A percentile compares a stretch with the other conserved stretches of the same genome.
Conservation (phyloP, 305 asterid species). For the Andrographis paniculata region DNA sequence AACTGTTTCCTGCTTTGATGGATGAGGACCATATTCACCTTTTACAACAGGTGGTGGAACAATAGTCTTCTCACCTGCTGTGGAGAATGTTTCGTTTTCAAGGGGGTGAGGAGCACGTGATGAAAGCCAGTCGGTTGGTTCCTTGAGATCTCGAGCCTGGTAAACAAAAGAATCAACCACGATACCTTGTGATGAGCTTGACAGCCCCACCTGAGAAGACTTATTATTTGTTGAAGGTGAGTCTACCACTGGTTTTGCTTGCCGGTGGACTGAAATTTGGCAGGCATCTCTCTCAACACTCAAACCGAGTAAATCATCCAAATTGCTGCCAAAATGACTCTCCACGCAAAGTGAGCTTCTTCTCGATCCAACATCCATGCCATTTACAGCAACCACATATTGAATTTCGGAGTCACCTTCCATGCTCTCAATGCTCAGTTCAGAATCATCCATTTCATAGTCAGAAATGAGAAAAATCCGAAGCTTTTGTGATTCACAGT, state of each 20-base stretch:
- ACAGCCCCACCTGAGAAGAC: slow-evolving; percentile 31
- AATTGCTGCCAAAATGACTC: slow-evolving; percentile 2
- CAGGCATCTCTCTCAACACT: slow-evolving; percentile 3
- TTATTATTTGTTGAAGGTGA: slow-evolving; percentile 28
- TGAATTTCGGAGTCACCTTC: slow-evolving; percentile 50
- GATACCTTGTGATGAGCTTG: slow-evolving; percentile 19
- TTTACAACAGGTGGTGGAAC: slow-evolving; percentile 25
- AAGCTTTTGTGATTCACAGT: slow-evolving; percentile 44
- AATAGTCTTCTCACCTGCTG: slow-evolving; percentile 25
- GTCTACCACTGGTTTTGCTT: slow-evolving; percentile 17
- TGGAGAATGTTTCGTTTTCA: slow-evolving; percentile 26
- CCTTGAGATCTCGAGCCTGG: slow-evolving; percentile 32
- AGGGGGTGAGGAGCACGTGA: slow-evolving; percentile 30
- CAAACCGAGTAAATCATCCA: slow-evolving; percentile 1
- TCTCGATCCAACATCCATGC: slow-evolving; percentile 32
- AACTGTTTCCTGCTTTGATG: slow-evolving; percentile 33
- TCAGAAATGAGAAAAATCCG: slow-evolving; percentile 57
- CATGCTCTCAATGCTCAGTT: slow-evolving; percentile 31
- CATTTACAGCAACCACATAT: slow-evolving; percentile 64
- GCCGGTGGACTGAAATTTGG: slow-evolving; percentile 6
- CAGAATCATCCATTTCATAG: slow-evolving; percentile 48
- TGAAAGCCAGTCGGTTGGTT: slow-evolving; percentile 47
- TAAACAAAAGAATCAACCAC: slow-evolving; percentile 32
- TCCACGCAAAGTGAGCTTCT: slow-evolving; percentile 1
- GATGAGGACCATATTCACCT: slow-evolving; percentile 35